phyloP scores from a whole-genome alignment of 805 yeast species.

The Ogataea sp. region DNA sequence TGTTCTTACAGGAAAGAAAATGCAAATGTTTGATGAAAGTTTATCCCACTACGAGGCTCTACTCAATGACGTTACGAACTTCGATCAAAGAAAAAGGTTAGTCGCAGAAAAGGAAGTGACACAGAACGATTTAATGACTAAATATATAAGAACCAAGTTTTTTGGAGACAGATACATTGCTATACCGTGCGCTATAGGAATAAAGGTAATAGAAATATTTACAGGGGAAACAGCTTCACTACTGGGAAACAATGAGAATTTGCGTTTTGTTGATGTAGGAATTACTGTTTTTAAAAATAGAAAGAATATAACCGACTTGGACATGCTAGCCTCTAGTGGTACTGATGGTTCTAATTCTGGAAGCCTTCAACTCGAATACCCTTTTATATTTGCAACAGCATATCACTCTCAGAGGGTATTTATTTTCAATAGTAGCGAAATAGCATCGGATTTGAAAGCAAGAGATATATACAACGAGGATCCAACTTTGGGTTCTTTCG shows the following conservation, averaged over 20 bases:
- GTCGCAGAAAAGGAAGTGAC: constrained; percentile 15
- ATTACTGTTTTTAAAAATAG: neutral
- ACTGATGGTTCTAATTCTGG: neutral
- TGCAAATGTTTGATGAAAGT: constrained; percentile 23
- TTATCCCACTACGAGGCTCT: constrained; percentile 14
- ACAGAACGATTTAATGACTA: constrained; percentile 3
- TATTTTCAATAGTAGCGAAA: constrained; percentile 1
- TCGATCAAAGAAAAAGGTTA: constrained; percentile 17
- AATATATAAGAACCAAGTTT: constrained; percentile 14
- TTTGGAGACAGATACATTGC: constrained; percentile 20
- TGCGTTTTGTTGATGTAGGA: constrained; percentile 17
- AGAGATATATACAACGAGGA: constrained; percentile 7
- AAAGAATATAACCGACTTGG: neutral
- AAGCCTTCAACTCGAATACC: neutral
- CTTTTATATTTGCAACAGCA: constrained; percentile 2
- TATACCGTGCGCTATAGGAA: constrained; percentile 21
- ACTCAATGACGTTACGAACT: constrained; percentile 16
- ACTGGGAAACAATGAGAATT: constrained; percentile 21
- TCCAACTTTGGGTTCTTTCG: neutral
- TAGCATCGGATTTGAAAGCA: neutral
- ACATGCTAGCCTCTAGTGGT: neutral
- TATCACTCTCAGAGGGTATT: constrained; percentile 3
- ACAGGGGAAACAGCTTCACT: constrained; percentile 16
- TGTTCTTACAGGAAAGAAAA: constrained; percentile 25
- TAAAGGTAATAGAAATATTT: constrained; percentile 19